Conservation (phyloP, 768 basidiomycete species). For the Filobasidium wieringae region DNA sequence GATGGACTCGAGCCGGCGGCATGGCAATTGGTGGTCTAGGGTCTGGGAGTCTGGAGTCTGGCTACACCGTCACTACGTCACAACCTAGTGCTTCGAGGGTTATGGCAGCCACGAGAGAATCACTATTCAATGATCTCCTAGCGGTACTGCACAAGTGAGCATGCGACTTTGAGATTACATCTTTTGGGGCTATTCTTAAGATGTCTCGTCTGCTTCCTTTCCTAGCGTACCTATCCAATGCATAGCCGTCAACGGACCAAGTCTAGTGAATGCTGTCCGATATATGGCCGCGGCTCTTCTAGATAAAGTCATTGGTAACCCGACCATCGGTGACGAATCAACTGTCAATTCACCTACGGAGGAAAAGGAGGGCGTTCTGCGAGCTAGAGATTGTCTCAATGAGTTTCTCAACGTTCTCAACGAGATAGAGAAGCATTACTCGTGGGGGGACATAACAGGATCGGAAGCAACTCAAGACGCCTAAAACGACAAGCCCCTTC, state of each 20-base stretch:
- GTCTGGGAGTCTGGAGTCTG: too few species aligned
- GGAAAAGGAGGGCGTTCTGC: constrained; percentile 55
- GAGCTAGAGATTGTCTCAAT: constrained; percentile 80
- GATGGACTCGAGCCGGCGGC: too few species aligned
- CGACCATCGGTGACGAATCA: background rate
- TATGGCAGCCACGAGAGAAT: constrained; percentile 48
- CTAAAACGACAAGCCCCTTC: too few species aligned
- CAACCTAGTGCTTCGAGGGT: too few species aligned
- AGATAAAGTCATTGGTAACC: constrained; percentile 57
- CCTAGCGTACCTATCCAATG: constrained; percentile 93
- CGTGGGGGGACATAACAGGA: constrained; percentile 41
- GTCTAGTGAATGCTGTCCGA: constrained; percentile 70
- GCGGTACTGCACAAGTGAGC: constrained; percentile 67
- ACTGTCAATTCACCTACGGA: constrained; percentile 36
- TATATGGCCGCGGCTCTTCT: constrained; percentile 83
- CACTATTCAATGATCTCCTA: constrained; percentile 52
- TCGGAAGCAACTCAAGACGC: too few species aligned
- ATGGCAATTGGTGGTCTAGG: too few species aligned
- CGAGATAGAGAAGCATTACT: constrained; percentile 82
- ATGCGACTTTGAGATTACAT: background rate
- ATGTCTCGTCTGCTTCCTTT: background rate
- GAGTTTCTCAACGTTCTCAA: constrained; percentile 83
- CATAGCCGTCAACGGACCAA: constrained; percentile 44
- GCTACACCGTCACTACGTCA: too few species aligned
- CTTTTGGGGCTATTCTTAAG: too few species aligned